Evolutionary conservation across 1,284 basidiomycete genomes (phyloP), one percentile per base, ranked within the genome.

Genomic region (Inonotus hispidus): DNA sequence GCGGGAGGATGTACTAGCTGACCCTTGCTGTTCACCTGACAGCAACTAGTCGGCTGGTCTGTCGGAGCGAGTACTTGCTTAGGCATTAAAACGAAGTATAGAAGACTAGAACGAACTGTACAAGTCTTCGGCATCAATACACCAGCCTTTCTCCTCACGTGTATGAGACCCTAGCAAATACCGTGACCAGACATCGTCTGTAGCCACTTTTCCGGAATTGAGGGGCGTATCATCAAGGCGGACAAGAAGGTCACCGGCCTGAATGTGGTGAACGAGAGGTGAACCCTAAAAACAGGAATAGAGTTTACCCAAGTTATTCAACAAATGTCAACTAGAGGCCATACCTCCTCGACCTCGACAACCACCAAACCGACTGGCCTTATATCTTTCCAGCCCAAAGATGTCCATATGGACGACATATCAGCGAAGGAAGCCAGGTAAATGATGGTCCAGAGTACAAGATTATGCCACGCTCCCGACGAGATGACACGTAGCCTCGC

Each of bases 401-500:
- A 37, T 27, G 71, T 66, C 66, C 75, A 75, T 3, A 77, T 64
- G 1, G 71, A 35, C 3, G 63, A 58, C 0, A 70, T 68, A 1
- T 38, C 71, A 2, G 70, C 59, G 60, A 71, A 73, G 35, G 73
- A 69, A 5, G 71, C 60, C 2, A 71, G 60, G 0, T 73, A 54
- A 19, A 85, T 69, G 2, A 79, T 32, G 46, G 70, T 67, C 73
- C 76, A 81, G 47, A 83, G 71, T 0, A 79, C 64, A 8, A 86
- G 63, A 66, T 92, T 92, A 67, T 92, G 88, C 65, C 83, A 87
- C 10, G 88, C 83, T 5, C 89, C 90, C 2, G 83, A 82, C 16
- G 84, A 77, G 37, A 83, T 75, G 49, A 92, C 76, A 13, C 85
- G 79, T 6, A 83, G 70, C 29, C 81, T 80, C 3, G 78, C 72